Base-by-base conservation (phyloP, 352 stramenopile species). In the Halophytophthora polymorphica region DNA sequence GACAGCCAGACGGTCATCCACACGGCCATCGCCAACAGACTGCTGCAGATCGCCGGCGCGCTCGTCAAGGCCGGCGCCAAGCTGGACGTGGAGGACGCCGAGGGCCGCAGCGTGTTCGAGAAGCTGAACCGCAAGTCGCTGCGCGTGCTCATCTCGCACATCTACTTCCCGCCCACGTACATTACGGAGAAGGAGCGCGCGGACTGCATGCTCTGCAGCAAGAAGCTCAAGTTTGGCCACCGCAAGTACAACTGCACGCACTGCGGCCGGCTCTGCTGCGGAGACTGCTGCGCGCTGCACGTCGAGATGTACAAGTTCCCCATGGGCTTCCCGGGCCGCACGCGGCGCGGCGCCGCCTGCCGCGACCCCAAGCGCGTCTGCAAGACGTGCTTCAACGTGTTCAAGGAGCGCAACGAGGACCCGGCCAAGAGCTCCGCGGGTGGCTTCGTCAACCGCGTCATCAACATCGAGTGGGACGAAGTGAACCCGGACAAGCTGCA, bases 241-340 rank as follows among this genome's bases (percentile, higher is more conserved):
- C 81, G 83, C 46, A 90, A 94, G 68, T 70, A 77, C 68, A 92
- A 94, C 58, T 94, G 83, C 77, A 91, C 81, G 47, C 83, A 92
- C 60, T 94, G 83, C 37, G 83, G 81, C 2, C 76, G 83, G 19
- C 67, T 92, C 17, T 86, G 76, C 59, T 93, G 83, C 50, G 60
- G 68, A 7, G 83, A 93, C 40, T 89, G 81, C 58, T 80, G 75
- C 18, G 58, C 69, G 23, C 53, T 94, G 46, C 58, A 60, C 15
- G 69, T 90, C 18, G 73, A 90, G 56, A 89, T 91, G 78, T 56
- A 74, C 47, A 83, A 83, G 66, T 91, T 93, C 57, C 83, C 83
- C 7, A 85, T 92, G 79, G 81, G 83, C 12, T 92, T 94, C 46
- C 83, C 83, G 0, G 83, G 83, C 2, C 81, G 83, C 34, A 79